phyloP scores from a whole-genome alignment of 2,329 filamentous ascomycete genomes.

The Zarea fungicola region DNA sequence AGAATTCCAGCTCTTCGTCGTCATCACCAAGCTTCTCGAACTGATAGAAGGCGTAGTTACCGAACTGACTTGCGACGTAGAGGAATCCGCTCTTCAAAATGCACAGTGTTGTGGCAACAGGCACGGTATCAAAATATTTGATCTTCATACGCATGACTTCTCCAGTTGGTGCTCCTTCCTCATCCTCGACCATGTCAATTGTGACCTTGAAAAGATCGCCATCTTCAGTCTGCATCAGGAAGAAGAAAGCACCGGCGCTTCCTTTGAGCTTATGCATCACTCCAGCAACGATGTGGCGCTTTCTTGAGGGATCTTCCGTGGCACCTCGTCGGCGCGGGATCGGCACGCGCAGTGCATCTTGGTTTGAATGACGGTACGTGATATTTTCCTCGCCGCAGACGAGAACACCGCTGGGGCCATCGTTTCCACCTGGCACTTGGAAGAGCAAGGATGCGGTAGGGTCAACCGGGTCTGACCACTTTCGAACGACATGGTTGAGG shows the following conservation, averaged over 20 bases:
- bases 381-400: constrained; percentile 94
- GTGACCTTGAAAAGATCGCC: constrained; percentile 98
- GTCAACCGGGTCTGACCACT: constrained; percentile 93
- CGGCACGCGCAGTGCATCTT: constrained; percentile 80
- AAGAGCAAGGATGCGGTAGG: constrained; percentile 85
- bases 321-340: constrained; percentile 83
- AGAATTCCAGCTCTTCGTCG: constrained; percentile 81
- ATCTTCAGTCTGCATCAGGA: constrained; percentile 91
- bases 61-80: constrained; percentile 86
- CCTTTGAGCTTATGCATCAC: constrained; percentile 96
- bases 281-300: constrained; percentile 79
- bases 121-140: constrained; percentile 97
- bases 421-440: constrained; percentile 88
- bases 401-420: constrained; percentile 90
- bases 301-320: constrained; percentile 87
- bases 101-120: constrained; percentile 78
- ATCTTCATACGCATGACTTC: constrained; percentile 82
- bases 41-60: constrained; percentile 92
- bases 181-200: constrained; percentile 82
- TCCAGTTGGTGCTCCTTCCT: constrained; percentile 69
- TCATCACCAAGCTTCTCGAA: constrained; percentile 97
- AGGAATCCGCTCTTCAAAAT: constrained; percentile 95
- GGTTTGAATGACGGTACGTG: constrained; percentile 95
- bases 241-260: constrained; percentile 84
- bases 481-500: constrained; percentile 92